Percentiles rank a stretch among this genome's conserved stretches.
These are phyloP conservation scores for Atkinsonella texensis DNA, from an alignment of 2,329 filamentous ascomycete species.

Conservation along the genomic window DNA sequence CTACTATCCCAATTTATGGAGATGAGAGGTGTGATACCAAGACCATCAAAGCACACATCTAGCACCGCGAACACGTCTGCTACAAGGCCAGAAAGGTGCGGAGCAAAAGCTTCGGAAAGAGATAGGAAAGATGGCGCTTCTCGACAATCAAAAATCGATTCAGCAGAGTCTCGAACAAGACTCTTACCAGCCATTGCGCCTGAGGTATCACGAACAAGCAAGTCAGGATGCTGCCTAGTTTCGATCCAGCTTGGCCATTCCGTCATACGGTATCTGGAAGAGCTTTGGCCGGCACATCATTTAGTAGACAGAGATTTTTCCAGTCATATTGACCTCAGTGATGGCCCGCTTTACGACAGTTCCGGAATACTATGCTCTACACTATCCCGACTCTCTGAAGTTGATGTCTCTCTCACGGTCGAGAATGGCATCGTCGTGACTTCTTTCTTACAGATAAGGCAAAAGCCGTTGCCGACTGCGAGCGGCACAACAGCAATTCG, in stretches of 20 bases:
- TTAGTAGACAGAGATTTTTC: constrained; percentile 50
- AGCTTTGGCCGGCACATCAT: constrained; percentile 33
- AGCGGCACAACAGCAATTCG: constrained; percentile 34
- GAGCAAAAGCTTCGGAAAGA: neutral
- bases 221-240: constrained; percentile 31
- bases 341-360: constrained; percentile 19
- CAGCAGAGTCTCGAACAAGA: neutral
- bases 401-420: constrained; percentile 63
- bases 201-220: constrained; percentile 6
- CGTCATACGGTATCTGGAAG: constrained; percentile 38
- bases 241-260: constrained; percentile 34
- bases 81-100: neutral
- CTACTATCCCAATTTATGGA: constrained; percentile 6
- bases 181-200: constrained; percentile 8
- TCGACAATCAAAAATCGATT: neutral
- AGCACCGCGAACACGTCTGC: neutral
- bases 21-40: constrained; percentile 1
- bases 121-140: neutral
- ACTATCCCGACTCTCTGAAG: constrained; percentile 37
- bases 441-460: constrained; percentile 59
- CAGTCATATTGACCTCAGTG: constrained; percentile 11
- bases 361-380: neutral
- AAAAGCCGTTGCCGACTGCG: constrained; percentile 50
- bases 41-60: neutral
- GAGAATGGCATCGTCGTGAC: constrained; percentile 57